Evolutionary conservation across 495 filamentous ascomycete species (phyloP).

Genomic region (Penicillium herquei): DNA sequence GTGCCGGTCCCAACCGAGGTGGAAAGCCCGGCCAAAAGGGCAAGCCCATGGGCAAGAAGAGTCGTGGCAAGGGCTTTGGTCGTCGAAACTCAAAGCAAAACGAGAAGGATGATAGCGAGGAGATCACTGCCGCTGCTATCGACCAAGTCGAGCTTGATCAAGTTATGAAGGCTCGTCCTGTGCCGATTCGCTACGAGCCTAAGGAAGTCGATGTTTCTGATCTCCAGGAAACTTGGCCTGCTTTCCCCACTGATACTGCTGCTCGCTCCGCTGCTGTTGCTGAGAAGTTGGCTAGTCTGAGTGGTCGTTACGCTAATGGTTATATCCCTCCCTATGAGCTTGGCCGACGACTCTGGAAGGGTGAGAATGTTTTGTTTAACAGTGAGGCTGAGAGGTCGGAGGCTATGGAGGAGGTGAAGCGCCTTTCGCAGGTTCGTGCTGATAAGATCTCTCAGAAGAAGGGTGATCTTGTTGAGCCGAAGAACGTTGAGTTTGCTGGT

Average conservation of each 20-base stretch:
- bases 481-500: slow-evolving; percentile 32
- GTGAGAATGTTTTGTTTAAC: slow-evolving; percentile 42
- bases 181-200: slow-evolving; percentile 37
- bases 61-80: not conserved
- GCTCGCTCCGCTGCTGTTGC: slow-evolving; percentile 31
- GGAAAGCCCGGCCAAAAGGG: slow-evolving; percentile 18
- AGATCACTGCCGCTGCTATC: slow-evolving; percentile 26
- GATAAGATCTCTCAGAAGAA: slow-evolving; percentile 43
- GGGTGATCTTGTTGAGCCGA: slow-evolving; percentile 40
- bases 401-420: slow-evolving; percentile 36
- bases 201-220: slow-evolving; percentile 24
- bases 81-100: slow-evolving; percentile 11
- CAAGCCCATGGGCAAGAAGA: slow-evolving; percentile 16
- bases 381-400: slow-evolving; percentile 38
- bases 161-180: slow-evolving; percentile 27
- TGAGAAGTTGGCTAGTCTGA: slow-evolving; percentile 36
- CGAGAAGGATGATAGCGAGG: slow-evolving; percentile 27
- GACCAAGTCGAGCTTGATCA: slow-evolving; percentile 35
- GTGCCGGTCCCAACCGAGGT: slow-evolving; percentile 5
- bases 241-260: slow-evolving; percentile 33
- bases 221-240: slow-evolving; percentile 44
- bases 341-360: slow-evolving; percentile 38
- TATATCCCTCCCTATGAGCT: slow-evolving; percentile 41
- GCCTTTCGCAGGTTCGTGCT: slow-evolving; percentile 34
- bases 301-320: slow-evolving; percentile 38